Evolutionary conservation across 1,284 basidiomycete species (phyloP), one percentile per base, ranked within the genome.

Genomic region (Cutaneotrichosporon arboriforme): DNA sequence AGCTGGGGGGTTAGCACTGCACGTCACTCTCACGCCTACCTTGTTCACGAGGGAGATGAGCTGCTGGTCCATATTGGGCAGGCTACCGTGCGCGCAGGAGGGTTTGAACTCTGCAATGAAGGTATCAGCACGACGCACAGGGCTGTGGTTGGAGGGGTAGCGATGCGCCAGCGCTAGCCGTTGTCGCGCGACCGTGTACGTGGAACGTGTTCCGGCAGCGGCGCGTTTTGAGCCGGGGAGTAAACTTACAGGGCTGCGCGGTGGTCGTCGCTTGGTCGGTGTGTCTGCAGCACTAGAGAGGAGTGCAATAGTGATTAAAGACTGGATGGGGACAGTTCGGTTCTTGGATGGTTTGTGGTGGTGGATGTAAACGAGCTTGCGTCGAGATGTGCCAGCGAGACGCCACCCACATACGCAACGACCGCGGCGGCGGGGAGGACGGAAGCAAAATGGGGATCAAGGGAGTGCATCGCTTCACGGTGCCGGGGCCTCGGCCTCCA

Each of bases 21-120:
- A 31, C 51, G 40, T 21, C 18, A 2, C 18, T 5, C 17, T 34
- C 10, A 17, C 2, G 17, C 47, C 7, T 20, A 73, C 75, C 72
- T 76, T 77, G 70, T 77, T 77, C 59, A 77, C 70, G 54, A 76
- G 70, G 46, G 57, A 58, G 63, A 77, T 77, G 49, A 77, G 70
- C 59, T 73, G 70, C 54, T 76, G 72, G 63, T 77, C 75, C 75
- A 77, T 77, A 43, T 18, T 61, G 54, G 31, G 35, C 42, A 17
- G 46, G 47, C 48, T 51, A 33, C 49, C 35, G 37, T 18, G 48
- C 37, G 41, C 46, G 46, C 26, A 7, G 21, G 17, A 13, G 10
- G 36, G 40, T 51, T 23, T 40, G n/a, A 35, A n/a, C 13, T 17
- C 54, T 55, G 49, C 14, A 3, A 26, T 31, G 26, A 14, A 20